phyloP scores from a whole-genome alignment of 495 filamentous ascomycete genomes.

The Tuber calosporum region DNA sequence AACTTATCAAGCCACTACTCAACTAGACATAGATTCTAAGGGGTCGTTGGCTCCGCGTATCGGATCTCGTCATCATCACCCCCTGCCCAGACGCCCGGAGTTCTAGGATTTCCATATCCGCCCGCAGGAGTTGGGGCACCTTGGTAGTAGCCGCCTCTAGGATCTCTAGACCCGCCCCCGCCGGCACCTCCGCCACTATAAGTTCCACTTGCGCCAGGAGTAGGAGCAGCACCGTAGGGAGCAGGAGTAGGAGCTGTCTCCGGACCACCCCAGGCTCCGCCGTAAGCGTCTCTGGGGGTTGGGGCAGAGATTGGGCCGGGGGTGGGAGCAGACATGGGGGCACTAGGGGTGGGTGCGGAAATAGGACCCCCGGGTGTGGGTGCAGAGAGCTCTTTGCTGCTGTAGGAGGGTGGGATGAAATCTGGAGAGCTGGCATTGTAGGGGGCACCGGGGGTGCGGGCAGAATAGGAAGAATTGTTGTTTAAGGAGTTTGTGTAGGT shows the following conservation, averaged over 20 bases:
- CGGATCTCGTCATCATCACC: constrained; percentile 50
- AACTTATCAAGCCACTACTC: background rate
- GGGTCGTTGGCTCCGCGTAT: constrained; percentile 28
- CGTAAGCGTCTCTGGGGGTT: constrained; percentile 46
- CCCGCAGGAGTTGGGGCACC: constrained; percentile 72
- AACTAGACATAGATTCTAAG: background rate
- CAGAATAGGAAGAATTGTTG: constrained; percentile 37
- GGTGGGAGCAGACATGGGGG: constrained; percentile 64
- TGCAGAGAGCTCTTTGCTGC: constrained; percentile 53
- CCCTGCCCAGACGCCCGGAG: constrained; percentile 61
- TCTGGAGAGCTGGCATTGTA: constrained; percentile 47
- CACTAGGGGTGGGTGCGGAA: constrained; percentile 64
- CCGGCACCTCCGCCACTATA: constrained; percentile 45
- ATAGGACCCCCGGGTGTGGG: constrained; percentile 67
- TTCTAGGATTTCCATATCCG: constrained; percentile 61
- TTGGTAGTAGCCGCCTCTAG: constrained; percentile 53
- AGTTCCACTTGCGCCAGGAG: constrained; percentile 41
- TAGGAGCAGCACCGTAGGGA: constrained; percentile 41
- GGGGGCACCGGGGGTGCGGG: constrained; percentile 49
- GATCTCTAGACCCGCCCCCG: constrained; percentile 52
- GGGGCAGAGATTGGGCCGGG: constrained; percentile 64
- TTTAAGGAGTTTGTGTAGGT: constrained; percentile 24
- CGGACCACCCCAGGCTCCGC: constrained; percentile 40
- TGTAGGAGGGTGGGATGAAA: constrained; percentile 27
- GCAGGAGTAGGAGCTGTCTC: constrained; percentile 45